phyloP scores from a whole-genome alignment of 495 filamentous ascomycete genomes.

The Mytilinidion resinicola region DNA sequence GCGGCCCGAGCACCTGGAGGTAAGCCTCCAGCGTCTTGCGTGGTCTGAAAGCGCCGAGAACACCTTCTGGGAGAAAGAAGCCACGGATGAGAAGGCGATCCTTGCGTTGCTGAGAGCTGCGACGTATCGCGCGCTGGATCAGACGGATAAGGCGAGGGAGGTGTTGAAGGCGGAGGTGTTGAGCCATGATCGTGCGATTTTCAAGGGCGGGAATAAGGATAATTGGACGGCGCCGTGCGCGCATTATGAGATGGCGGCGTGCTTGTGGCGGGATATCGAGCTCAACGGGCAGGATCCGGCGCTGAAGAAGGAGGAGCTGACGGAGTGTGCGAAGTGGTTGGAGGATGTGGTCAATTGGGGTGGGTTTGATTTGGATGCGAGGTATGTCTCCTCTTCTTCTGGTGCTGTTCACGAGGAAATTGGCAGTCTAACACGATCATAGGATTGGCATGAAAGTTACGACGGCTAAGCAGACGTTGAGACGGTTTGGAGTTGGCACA shows the following conservation, averaged over 20 bases:
- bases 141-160: constrained; percentile 56
- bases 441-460: constrained; percentile 74
- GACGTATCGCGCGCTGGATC: constrained; percentile 55
- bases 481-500: constrained; percentile 42
- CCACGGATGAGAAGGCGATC: constrained; percentile 68
- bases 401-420: not conserved
- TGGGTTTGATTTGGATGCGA: constrained; percentile 74
- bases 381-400: constrained; percentile 32
- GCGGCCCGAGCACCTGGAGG: constrained; percentile 55
- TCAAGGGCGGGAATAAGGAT: constrained; percentile 70
- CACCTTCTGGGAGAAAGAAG: constrained; percentile 53
- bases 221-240: constrained; percentile 77
- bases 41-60: constrained; percentile 58
- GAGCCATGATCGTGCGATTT: constrained; percentile 55
- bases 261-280: constrained; percentile 63
- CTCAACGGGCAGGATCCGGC: constrained; percentile 31
- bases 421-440: constrained; percentile 2
- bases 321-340: constrained; percentile 65
- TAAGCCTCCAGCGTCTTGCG: constrained; percentile 53
- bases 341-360: constrained; percentile 81
- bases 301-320: constrained; percentile 49
- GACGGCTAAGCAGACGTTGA: constrained; percentile 71
- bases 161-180: constrained; percentile 57
- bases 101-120: constrained; percentile 60
- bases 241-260: constrained; percentile 83